A percentile compares a stretch with the other conserved stretches of the same genome.
Evolutionary conservation across 768 basidiomycete genomes (phyloP).

Genomic region (Wakefieldia striispora): DNA sequence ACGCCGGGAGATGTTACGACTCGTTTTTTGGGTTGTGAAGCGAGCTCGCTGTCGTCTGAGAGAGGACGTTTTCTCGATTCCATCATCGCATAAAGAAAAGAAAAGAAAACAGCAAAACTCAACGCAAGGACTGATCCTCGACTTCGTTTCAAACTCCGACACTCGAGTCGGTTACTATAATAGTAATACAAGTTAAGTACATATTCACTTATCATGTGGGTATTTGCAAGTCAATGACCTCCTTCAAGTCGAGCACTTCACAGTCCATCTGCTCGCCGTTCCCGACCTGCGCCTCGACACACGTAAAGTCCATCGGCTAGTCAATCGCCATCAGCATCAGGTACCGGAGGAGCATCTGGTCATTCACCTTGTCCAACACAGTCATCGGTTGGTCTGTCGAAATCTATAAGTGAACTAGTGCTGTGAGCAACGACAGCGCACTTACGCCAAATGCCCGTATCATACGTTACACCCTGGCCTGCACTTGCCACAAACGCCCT

Average conservation of each 20-base stretch:
- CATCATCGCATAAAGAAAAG: constrained; percentile 34
- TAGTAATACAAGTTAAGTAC: no score
- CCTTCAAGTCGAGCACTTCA: constrained; percentile 67
- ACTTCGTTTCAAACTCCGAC: constrained; percentile 29
- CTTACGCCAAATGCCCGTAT: constrained; percentile 88
- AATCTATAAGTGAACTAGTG: constrained; percentile 3
- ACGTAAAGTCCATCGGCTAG: constrained; percentile 76
- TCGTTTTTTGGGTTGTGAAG: constrained; percentile 52
- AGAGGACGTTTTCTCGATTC: constrained; percentile 62
- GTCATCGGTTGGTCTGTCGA: constrained; percentile 89
- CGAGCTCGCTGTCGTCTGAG: constrained; percentile 47
- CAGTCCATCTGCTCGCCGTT: constrained; percentile 77
- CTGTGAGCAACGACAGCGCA: constrained; percentile 17
- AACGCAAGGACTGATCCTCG: constrained; percentile 8
- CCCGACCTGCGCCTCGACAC: constrained; percentile 93
- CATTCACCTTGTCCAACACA: constrained; percentile 63
- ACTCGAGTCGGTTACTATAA: no score
- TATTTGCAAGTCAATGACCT: constrained; percentile 27
- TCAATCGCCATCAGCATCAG: constrained; percentile 15
- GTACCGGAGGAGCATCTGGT: not conserved
- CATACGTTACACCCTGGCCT: constrained; percentile 85
- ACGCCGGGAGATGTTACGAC: constrained; percentile 41
- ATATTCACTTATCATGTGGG: no score
- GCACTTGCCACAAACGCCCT: constrained; percentile 80
- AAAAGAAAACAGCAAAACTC: constrained; percentile 3